phyloP scores from a whole-genome alignment of 75 land plant species.

The Pseudotsuga menziesii region DNA sequence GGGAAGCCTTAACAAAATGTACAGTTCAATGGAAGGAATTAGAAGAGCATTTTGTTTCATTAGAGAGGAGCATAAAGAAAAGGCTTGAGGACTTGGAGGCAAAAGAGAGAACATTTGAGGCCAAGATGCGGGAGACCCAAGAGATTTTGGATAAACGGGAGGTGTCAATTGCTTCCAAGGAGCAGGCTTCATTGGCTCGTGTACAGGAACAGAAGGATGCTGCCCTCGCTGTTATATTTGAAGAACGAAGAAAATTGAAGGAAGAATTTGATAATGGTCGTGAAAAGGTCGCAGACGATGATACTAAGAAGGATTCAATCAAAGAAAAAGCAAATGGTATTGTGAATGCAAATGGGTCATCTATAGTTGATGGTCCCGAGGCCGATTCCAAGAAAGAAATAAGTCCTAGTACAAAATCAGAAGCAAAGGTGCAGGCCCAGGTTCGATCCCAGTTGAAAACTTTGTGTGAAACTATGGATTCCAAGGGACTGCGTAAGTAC shows the following conservation, averaged over 20 bases:
- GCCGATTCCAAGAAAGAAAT: conserved; percentile 8
- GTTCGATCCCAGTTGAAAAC: conserved; percentile 35
- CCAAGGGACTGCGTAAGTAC: conserved; percentile 58
- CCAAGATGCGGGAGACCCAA: conserved; percentile 44
- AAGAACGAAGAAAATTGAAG: conserved; percentile 40
- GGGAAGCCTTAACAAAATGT: conserved; percentile 45
- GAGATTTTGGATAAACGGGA: conserved; percentile 55
- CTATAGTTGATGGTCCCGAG: conserved; percentile 11
- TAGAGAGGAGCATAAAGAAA: conserved; percentile 67
- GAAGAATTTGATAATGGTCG: conserved; percentile 11
- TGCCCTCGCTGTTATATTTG: conserved; percentile 57
- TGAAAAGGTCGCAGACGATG: conserved; percentile 11
- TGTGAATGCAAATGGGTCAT: conserved; percentile 5
- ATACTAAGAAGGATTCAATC: neutral
- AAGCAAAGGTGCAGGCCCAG: conserved; percentile 17
- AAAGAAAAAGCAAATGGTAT: conserved; percentile 25
- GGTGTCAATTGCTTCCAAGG: conserved; percentile 61
- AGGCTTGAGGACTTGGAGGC: conserved; percentile 63
- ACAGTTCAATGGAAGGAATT: conserved; percentile 79
- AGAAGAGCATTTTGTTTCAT: conserved; percentile 78
- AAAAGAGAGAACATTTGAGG: conserved; percentile 63
- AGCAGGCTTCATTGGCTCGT: conserved; percentile 60
- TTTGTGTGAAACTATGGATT: conserved; percentile 59
- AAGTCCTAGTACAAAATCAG: conserved; percentile 3
- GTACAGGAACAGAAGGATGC: conserved; percentile 82